Conservation (phyloP, 169 alveolate genomes). For the Plasmodium falciparum region DNA sequence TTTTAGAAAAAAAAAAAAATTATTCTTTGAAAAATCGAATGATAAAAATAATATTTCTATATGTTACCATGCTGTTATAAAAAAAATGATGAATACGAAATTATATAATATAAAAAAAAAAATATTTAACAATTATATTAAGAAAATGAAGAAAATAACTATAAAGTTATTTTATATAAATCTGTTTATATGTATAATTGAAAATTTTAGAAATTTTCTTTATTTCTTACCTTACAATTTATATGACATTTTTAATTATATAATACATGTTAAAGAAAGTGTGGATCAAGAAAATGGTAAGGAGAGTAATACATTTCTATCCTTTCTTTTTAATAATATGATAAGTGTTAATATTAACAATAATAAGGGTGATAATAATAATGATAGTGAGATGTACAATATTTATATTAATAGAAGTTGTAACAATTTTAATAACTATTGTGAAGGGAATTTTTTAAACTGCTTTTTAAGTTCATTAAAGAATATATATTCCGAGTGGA, state of each 20-base stretch:
- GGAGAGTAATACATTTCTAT: slow-evolving; percentile 1
- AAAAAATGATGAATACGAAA: slow-evolving; percentile 67
- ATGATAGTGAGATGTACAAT: background rate
- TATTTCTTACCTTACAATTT: slow-evolving; percentile 49
- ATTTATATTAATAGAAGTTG: too few species aligned
- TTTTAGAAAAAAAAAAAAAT: too few species aligned
- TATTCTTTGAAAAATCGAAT: background rate
- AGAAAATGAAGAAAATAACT: slow-evolving; percentile 52
- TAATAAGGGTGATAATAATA: slow-evolving; percentile 7
- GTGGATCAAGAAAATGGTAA: slow-evolving; percentile 11
- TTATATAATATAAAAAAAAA: slow-evolving; percentile 33
- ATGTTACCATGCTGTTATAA: slow-evolving; percentile 45
- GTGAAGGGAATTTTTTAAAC: slow-evolving; percentile 61
- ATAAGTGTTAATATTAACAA: background rate
- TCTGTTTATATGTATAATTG: slow-evolving; percentile 33
- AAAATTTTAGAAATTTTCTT: slow-evolving; percentile 67
- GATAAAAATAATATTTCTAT: background rate
- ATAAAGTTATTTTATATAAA: slow-evolving; percentile 57
- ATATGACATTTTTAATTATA: slow-evolving; percentile 56
- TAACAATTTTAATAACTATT: slow-evolving; percentile 12
- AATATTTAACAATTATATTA: slow-evolving; percentile 63
- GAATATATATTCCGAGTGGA: slow-evolving; percentile 54
- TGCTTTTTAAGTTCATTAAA: slow-evolving; percentile 60
- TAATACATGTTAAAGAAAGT: slow-evolving; percentile 34
- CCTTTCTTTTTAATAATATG: background rate